Percentiles rank a stretch among this genome's conserved stretches.
These are phyloP conservation scores for Mycena alexandri DNA, from an alignment of 768 basidiomycete genomes.

Conservation along the genomic window DNA sequence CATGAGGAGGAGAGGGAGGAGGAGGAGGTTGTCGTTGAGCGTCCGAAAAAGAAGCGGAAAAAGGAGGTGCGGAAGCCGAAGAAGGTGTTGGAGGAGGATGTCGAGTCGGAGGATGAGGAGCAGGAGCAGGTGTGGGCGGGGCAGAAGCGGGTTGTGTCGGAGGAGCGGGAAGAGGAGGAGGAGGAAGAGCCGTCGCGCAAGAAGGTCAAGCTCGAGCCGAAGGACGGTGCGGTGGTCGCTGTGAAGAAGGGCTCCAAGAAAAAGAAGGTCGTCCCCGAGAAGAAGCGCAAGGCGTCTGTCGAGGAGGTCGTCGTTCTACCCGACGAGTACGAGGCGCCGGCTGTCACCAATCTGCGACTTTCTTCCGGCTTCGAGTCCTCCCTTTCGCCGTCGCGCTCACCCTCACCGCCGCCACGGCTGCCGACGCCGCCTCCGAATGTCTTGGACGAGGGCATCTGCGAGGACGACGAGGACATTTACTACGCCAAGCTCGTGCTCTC, in stretches of 20 bases:
- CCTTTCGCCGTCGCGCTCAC: slow-evolving; percentile 64
- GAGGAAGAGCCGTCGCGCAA: slow-evolving; percentile 25
- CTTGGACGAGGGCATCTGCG: slow-evolving; percentile 69
- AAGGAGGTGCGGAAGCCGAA: slow-evolving; percentile 56
- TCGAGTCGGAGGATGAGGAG: slow-evolving; percentile 74
- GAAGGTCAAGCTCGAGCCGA: slow-evolving; percentile 38
- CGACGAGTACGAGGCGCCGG: slow-evolving; percentile 64
- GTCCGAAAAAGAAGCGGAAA: slow-evolving; percentile 72
- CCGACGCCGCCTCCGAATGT: slow-evolving; percentile 68
- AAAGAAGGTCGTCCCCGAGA: slow-evolving; percentile 51
- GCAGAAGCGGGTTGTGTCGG: slow-evolving; percentile 62
- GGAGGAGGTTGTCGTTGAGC: slow-evolving; percentile 52
- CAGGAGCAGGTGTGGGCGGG: slow-evolving; percentile 46
- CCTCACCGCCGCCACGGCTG: slow-evolving; percentile 56
- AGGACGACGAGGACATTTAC: slow-evolving; percentile 93
- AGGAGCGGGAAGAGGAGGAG: slow-evolving; percentile 51
- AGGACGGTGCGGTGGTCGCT: slow-evolving; percentile 26
- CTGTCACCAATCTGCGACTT: slow-evolving; percentile 64
- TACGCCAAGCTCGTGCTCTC: slow-evolving; percentile 75
- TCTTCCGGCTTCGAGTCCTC: slow-evolving; percentile 59
- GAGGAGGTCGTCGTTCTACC: slow-evolving; percentile 67
- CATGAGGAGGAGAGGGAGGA: slow-evolving; percentile 52
- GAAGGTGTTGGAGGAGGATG: slow-evolving; percentile 55
- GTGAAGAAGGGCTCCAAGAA: slow-evolving; percentile 53
- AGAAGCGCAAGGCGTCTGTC: slow-evolving; percentile 54